Percentiles rank a stretch among this genome's conserved stretches.
phyloP scores from a whole-genome alignment of 805 yeast species.

The Candida piceae region DNA sequence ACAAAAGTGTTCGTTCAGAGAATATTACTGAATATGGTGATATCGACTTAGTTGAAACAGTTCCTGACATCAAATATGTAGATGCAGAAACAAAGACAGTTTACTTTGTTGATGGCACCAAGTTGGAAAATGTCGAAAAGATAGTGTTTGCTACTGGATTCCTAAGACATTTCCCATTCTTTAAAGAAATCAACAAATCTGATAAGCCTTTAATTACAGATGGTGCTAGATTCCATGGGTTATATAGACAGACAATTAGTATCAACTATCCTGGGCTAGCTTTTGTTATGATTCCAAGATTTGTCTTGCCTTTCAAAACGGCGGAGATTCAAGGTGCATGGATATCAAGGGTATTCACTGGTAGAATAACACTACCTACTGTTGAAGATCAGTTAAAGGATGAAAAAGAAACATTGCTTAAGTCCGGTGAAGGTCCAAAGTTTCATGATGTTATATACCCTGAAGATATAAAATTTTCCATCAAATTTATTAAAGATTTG shows the following conservation, averaged over 20 bases:
- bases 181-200: conserved; percentile 30
- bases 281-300: conserved; percentile 57
- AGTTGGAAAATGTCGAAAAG: conserved; percentile 42
- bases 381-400: conserved; percentile 40
- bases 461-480: conserved; percentile 47
- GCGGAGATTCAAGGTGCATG: conserved; percentile 64
- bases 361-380: conserved; percentile 48
- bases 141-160: conserved; percentile 72
- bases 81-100: conserved; percentile 36
- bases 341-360: conserved; percentile 58
- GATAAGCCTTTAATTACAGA: conserved; percentile 36
- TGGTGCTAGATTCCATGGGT: conserved; percentile 45
- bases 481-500: not conserved
- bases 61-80: conserved; percentile 38
- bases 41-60: conserved; percentile 36
- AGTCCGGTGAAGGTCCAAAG: conserved; percentile 40
- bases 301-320: conserved; percentile 57
- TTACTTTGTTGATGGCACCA: conserved; percentile 44
- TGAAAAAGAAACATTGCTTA: conserved; percentile 33
- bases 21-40: conserved; percentile 39
- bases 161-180: conserved; percentile 55
- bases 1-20: conserved; percentile 47
- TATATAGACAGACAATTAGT: conserved; percentile 59
- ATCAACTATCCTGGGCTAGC: conserved; percentile 60
- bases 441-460: conserved; percentile 54